Evolutionary conservation across 2,329 filamentous ascomycete genomes (phyloP), one percentile per base, ranked within the genome.

Genomic region (Metarhizium anisopliae): DNA sequence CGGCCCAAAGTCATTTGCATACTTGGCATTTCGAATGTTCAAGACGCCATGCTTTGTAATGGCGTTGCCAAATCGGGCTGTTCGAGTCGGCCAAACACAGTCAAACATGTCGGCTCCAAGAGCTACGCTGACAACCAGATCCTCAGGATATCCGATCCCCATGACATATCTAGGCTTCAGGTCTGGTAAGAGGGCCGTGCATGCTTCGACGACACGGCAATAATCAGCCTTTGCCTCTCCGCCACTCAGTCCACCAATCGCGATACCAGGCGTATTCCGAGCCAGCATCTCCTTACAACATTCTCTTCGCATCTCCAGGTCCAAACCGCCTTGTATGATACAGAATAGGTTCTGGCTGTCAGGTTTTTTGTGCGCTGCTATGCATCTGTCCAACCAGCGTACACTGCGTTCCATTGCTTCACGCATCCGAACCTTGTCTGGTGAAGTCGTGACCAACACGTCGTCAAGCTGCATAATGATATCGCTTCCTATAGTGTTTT

Each of bases 401-500:
- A 99, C 84, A 55, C 90, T 96, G 55, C 94, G 86, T 66, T 94
- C 82, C 92, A 96, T 97, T 52, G 94, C 94, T 71, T 96, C 90
- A 59, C 86, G 83, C 83, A 99, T 97, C 54, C 95, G 86, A 20
- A 77, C 85, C 55, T 83, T 77, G 70, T 99, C 94, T 0, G 93
- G 93, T 0, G 91, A 96, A 0, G 94, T 99, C 0, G 94, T 97
- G 35, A 91, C 93, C 53, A 99, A 87, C 14, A 99, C 95, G 71
- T 99, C 95, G 76, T 99, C 94, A 4, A 99, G 84, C 73, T 99
- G 95, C 95, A 99, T 99, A 62, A 97, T 96, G 64, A 99, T 97
- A 72, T 99, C 94, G 60, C 90, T 95, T 60, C 94, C 94, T 66
- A 99, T 99, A 55, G 87, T 93, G 72, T 99, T 97, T 70, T 99